Evolutionary conservation across 2,329 filamentous ascomycete genomes (phyloP).

Genomic region (Periconia macrospinosa): DNA sequence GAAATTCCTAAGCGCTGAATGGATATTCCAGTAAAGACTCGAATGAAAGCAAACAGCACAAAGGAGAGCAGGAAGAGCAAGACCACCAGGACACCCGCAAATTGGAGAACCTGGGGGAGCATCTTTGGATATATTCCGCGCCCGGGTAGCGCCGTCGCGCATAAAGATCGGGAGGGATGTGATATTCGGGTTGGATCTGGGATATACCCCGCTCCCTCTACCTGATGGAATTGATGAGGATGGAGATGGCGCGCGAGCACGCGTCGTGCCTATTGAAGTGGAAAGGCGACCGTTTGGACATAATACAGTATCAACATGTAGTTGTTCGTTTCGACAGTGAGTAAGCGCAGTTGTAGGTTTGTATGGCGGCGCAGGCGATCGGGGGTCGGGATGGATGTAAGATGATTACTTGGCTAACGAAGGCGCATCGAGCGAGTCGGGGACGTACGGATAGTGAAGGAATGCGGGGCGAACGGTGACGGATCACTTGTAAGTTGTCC

Average conservation of each 20-base stretch:
- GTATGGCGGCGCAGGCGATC: neutral
- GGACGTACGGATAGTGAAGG: neutral
- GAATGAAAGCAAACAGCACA: constrained; percentile 87
- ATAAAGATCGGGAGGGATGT: too few species aligned
- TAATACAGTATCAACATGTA: constrained; percentile 21
- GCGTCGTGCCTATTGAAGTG: constrained; percentile 25
- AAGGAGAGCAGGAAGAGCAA: constrained; percentile 90
- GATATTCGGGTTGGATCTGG: neutral
- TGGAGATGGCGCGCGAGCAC: constrained; percentile 24
- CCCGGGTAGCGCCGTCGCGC: neutral
- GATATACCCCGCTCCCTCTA: constrained; percentile 42
- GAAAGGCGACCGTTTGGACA: constrained; percentile 27
- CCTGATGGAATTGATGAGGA: constrained; percentile 23
- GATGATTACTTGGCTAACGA: neutral
- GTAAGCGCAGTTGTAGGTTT: neutral
- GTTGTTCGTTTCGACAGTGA: neutral
- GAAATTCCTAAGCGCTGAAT: constrained; percentile 95
- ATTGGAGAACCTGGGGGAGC: constrained; percentile 57
- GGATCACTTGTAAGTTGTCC: too few species aligned
- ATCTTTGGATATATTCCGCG: neutral
- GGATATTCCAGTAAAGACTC: constrained; percentile 89
- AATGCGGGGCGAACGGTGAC: too few species aligned
- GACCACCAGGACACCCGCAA: constrained; percentile 82
- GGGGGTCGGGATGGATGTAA: neutral
- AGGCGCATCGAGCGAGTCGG: neutral